Evolutionary conservation across 2,329 filamentous ascomycete species (phyloP), one percentile per base, ranked within the genome.

Genomic region (Macrophomina phaseolina): DNA sequence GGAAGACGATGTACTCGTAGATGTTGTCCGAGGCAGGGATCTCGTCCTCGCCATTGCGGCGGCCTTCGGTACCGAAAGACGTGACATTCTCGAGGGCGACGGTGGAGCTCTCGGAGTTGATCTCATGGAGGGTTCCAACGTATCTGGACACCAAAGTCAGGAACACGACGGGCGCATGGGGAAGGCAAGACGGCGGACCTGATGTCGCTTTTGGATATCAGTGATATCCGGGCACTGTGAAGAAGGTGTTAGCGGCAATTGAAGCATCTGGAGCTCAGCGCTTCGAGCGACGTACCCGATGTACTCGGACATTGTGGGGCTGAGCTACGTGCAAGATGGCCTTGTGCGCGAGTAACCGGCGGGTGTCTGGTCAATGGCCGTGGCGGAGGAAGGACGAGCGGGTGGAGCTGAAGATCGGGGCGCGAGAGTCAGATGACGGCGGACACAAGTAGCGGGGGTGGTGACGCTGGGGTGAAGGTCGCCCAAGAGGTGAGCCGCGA

Each of bases 1-100:
- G 91, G 81, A 99, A 99, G 71, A 99, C 93, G 76, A 99, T 98
- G 83, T 97, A 98, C 78, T 98, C 95, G 84, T 97, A 99, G 75
- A 97, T 87, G 77, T 92, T 92, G 69, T 95, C 90, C 40, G 92
- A 94, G 3, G 93, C 87, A 45, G 91, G 82, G 67, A 97, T 91
- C 81, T 97, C 94, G 70, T 96, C 91, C 18, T 90, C 87, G 72
- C 90, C 89, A 71, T 86, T 88, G 76, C 90, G 90, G 71, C 95
- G 92, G 66, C 93, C 94, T 83, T 99, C 95, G 36, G 95, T 97
- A 73, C 95, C 95, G 77, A 90, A 96, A 3, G 94, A 98, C 70
- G 90, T 88, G 78, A 99, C 95, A 87, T 97, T 94, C 79, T 99
- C 94, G 71, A 99, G 89, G 49, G 95, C 96, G 75, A 99, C 96